Evolutionary conservation across 2,329 filamentous ascomycete genomes (phyloP).

Genomic region (Phialocephala sp.): DNA sequence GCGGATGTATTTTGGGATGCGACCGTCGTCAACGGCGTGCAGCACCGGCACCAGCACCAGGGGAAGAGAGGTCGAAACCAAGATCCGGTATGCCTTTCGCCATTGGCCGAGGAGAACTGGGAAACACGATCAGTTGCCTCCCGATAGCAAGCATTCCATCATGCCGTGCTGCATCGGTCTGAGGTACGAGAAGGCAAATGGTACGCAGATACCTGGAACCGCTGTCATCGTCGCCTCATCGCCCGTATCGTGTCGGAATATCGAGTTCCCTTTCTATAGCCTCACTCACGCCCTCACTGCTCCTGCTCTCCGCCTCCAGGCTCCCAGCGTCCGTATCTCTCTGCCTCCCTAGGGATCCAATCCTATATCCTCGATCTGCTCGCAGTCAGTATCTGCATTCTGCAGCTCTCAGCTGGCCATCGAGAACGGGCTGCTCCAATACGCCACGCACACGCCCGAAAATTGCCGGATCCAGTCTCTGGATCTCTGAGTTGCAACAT

Average conservation of each 20-base stretch:
- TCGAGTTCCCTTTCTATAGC: neutral
- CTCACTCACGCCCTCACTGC: neutral
- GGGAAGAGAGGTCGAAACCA: neutral
- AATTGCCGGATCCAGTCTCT: neutral
- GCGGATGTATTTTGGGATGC: constrained; percentile 6
- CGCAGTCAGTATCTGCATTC: neutral
- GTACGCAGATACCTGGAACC: neutral
- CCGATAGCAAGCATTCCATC: neutral
- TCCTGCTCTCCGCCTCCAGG: neutral
- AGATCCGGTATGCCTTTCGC: neutral
- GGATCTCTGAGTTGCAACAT: neutral
- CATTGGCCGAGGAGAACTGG: neutral
- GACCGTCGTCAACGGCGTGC: constrained; percentile 10
- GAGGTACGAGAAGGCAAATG: neutral
- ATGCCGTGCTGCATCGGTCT: neutral
- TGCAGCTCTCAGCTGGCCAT: constrained; percentile 6
- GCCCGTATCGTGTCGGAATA: neutral
- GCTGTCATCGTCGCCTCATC: neutral
- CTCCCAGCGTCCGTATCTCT: constrained; percentile 1
- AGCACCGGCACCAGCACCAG: neutral
- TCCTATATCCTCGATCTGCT: neutral
- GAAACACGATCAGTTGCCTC: constrained; percentile 1
- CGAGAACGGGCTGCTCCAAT: neutral
- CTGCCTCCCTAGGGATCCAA: no score
- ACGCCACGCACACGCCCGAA: neutral